Conservation (phyloP, 2,329 filamentous ascomycete genomes). For the Nemania bipapillata region DNA sequence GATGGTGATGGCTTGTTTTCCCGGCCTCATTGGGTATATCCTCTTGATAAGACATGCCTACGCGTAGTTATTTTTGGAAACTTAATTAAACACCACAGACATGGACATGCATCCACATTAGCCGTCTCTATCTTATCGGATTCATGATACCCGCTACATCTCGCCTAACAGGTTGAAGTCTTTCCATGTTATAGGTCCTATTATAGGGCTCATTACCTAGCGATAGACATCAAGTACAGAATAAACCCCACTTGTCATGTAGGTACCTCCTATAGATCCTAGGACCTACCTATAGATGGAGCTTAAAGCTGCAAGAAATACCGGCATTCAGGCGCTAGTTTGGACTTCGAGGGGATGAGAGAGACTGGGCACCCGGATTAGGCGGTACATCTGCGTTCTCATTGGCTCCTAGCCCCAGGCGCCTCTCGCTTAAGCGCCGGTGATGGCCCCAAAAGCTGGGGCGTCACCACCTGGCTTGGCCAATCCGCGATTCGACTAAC, state of each 20-base stretch:
- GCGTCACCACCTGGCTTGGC: slow-evolving; percentile 27
- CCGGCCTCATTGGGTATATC: background rate
- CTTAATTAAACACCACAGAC: background rate
- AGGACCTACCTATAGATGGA: no score
- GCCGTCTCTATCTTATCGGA: background rate
- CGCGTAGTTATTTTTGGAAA: background rate
- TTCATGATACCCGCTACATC: background rate
- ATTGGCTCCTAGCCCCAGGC: slow-evolving; percentile 31
- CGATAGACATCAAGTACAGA: background rate
- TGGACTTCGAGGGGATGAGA: background rate
- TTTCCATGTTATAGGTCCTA: background rate
- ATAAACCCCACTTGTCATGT: background rate
- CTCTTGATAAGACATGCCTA: background rate
- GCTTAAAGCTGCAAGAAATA: slow-evolving; percentile 20
- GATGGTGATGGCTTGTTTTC: background rate
- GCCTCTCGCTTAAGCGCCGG: slow-evolving; percentile 44
- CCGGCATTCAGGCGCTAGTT: slow-evolving; percentile 12
- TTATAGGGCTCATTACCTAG: background rate
- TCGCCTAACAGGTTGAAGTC: background rate
- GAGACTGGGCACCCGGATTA: slow-evolving; percentile 9
- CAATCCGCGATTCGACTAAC: slow-evolving; percentile 40
- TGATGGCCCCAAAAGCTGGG: slow-evolving; percentile 39
- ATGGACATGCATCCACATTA: background rate
- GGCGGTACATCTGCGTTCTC: slow-evolving; percentile 18
- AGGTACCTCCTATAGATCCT: no score